Evolutionary conservation across 192 early-diverging fungal genomes (phyloP), one percentile per base, ranked within the genome.

Genomic region (Bifiguratus adelaidae): DNA sequence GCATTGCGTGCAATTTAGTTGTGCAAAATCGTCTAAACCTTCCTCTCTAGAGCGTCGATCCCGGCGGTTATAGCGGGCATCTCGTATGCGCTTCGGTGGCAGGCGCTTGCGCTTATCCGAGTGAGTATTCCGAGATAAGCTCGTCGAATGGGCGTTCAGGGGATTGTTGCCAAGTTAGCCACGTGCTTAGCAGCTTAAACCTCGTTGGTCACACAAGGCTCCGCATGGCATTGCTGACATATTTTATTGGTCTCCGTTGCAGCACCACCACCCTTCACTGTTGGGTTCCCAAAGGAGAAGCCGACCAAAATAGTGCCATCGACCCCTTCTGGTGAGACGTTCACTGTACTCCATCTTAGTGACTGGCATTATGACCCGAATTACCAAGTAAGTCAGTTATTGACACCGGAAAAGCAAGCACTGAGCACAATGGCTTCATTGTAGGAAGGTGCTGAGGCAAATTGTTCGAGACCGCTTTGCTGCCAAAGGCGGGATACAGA

Each of bases 351-450:
- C 22, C 72, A 74, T 38, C 48, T 74, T 20, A 67, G 64, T n/a
- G 72, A 74, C 53, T 73, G 71, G 67, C 72, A 74, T 47, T 55
- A 70, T 7, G 72, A 74, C 29, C 72, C 72, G 2, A 27, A 59
- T 4, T 74, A 74, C 26, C 36, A 58, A 20, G 51, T 63, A 30
- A 41, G 23, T 30, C 22, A 15, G 15, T 11, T 20, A 7, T 43
- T 3, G 3, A 1, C 29, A 19, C 3, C 15, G 6, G 29, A 2
- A 24, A 19, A 8, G 0, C 9, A 29, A 33, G 28, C 19, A 30
- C 12, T 15, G 15, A 19, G 20, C 13, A n/a, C 13, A 26, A 35
- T 61, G 33, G 50, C 50, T 36, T 18, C 38, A 43, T 40, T 41
- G 41, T 50, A 60, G 66, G 5, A 37, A 30, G 69, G 69, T 13